Evolutionary conservation across 2,329 filamentous ascomycete genomes (phyloP).

Genomic region (Zymoseptoria ardabiliae): DNA sequence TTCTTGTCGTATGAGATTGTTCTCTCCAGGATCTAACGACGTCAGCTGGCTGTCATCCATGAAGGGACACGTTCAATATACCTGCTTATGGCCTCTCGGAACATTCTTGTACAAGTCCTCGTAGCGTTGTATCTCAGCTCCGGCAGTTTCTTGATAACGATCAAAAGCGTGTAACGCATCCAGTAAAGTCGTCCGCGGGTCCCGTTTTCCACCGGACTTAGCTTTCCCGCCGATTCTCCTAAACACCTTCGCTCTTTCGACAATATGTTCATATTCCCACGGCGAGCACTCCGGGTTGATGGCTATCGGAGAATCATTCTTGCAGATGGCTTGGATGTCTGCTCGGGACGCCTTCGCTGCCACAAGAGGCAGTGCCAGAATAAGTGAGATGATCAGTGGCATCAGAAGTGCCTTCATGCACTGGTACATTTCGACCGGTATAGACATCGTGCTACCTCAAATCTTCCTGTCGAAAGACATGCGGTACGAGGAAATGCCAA

Average conservation of each 20-base stretch:
- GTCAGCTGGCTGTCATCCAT: not conserved
- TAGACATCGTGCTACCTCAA: not conserved
- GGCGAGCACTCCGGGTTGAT: not conserved
- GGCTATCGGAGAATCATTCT: not conserved
- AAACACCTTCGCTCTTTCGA: conserved; percentile 5
- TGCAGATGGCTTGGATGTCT: not conserved
- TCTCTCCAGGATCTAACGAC: conserved; percentile 9
- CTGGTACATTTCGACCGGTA: not conserved
- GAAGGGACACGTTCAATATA: not conserved
- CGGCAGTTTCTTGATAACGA: conserved; percentile 13
- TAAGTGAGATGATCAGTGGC: not conserved
- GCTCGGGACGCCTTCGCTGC: not conserved
- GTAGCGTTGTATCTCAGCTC: conserved; percentile 12
- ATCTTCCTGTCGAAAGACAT: not conserved
- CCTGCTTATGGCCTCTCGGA: conserved; percentile 10
- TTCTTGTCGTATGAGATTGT: conserved; percentile 12
- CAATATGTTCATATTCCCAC: not conserved
- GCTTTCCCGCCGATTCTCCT: conserved; percentile 1
- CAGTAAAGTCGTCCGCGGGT: conserved; percentile 70
- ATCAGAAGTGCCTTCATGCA: not conserved
- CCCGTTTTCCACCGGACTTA: not conserved
- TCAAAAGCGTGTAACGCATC: conserved; percentile 70
- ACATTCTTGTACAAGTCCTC: conserved; percentile 13
- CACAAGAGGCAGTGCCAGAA: not conserved
- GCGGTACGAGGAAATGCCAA: not conserved